Evolutionary conservation across 208 protist genomes (phyloP), one percentile per base, ranked within the genome.

Genomic region (Tritrichomonas musculus): DNA sequence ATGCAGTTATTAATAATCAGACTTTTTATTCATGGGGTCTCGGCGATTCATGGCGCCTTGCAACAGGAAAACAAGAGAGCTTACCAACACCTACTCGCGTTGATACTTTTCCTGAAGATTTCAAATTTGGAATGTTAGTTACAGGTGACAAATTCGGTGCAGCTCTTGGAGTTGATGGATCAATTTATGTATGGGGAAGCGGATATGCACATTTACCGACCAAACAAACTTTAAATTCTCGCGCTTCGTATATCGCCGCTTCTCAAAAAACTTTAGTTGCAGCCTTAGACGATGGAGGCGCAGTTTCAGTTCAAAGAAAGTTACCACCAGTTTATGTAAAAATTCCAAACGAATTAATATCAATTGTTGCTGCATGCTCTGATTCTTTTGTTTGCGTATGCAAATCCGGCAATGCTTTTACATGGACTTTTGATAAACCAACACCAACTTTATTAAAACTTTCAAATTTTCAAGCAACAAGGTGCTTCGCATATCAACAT

Each of bases 21-120:
- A 20, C 53, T 57, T 88, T 88, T 50, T 88, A 88, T 50, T 88
- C 77, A 11, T 88, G 77, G 77, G 77, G 77, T 30, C 20, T 27
- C 13, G 77, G 77, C 9, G 33, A 25, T 17, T 57, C 41, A 17
- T 88, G 47, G 47, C 0, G 47, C 1, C 77, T 88, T 39, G 77
- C 41, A n/a, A 88, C 77, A 53, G 47, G 41, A 27, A 33, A 88
- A 0, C 13, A 88, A 57, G 17, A 57, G n/a, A 25, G 39, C 57
- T 47, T 88, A 8, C 27, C 47, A 41, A 57, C 11, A n/a, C 77
- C 77, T 33, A 88, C 77, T 33, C 25, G 41, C 33, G 47, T 88
- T 36, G 39, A 44, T 17, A 88, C 77, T 53, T 88, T 88, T 60
- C 77, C 77, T 2, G 77, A 53, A 39, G 57, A 88, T 53, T 44